A percentile compares a stretch with the other conserved stretches of the same genome.
Evolutionary conservation across 2,329 filamentous ascomycete genomes (phyloP).

Genomic region (Huntiella decipiens): DNA sequence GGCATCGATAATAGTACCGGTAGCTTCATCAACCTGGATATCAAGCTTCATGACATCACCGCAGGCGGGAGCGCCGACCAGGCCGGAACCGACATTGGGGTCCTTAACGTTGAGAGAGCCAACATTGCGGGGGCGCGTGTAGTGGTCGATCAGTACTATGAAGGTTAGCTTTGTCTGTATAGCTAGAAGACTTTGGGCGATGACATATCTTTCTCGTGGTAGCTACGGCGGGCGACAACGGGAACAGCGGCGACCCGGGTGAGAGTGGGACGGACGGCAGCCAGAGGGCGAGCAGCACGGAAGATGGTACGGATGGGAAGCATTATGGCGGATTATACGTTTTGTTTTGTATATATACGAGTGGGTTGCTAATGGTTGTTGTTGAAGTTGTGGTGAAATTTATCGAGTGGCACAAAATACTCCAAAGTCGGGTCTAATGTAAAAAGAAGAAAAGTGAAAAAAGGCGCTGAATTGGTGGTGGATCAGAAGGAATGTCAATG

Average conservation of each 20-base stretch:
- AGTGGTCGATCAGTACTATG: constrained; percentile 26
- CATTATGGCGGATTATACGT: constrained; percentile 2
- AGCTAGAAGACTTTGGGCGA: not conserved
- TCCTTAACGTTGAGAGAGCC: constrained; percentile 52
- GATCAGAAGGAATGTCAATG: too few relatives aligned
- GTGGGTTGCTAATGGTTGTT: too few relatives aligned
- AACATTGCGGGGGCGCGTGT: constrained; percentile 34
- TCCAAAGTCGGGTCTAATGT: too few relatives aligned
- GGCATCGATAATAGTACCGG: constrained; percentile 78
- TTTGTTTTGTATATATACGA: not conserved
- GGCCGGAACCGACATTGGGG: constrained; percentile 68
- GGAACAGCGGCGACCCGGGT: not conserved
- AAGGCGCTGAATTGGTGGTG: too few relatives aligned
- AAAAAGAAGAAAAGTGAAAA: too few relatives aligned
- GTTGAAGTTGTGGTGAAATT: too few relatives aligned
- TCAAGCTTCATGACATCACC: constrained; percentile 72
- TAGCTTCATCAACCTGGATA: constrained; percentile 74
- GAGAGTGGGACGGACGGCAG: constrained; percentile 1
- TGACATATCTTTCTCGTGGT: constrained; percentile 47
- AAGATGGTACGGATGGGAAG: constrained; percentile 8
- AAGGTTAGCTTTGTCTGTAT: not conserved
- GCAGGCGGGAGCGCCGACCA: constrained; percentile 75
- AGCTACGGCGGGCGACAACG: constrained; percentile 16
- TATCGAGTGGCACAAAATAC: too few relatives aligned
- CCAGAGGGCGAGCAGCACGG: constrained; percentile 6